Evolutionary conservation across 192 early-diverging fungal species (phyloP).

Genomic region (Backusella circina): DNA sequence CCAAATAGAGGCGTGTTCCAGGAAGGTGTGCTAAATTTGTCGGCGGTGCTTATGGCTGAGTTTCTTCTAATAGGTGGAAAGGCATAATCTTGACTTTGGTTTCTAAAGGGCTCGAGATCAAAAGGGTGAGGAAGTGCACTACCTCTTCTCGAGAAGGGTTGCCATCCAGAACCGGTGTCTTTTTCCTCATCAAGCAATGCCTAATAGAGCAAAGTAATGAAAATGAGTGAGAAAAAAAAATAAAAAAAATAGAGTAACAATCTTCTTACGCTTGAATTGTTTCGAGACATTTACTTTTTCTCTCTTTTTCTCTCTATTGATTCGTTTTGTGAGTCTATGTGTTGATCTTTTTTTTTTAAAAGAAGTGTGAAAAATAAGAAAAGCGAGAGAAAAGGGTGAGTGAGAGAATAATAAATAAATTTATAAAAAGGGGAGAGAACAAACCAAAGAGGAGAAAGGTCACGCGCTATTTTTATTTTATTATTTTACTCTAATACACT

Average conservation of each 20-base stretch:
- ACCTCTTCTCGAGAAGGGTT: constrained; percentile 6
- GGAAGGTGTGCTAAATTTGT: not conserved
- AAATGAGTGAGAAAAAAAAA: not conserved
- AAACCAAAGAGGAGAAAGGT: constrained; percentile 2
- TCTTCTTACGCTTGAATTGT: not conserved
- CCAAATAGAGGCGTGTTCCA: not conserved
- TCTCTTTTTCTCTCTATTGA: not conserved
- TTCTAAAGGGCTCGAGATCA: not conserved
- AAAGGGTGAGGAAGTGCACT: constrained; percentile 3
- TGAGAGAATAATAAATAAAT: not conserved
- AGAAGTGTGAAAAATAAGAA: not conserved
- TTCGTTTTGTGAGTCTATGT: not conserved
- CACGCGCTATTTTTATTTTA: not conserved
- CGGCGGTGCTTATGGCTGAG: constrained; percentile 9
- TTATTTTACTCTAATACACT: not conserved
- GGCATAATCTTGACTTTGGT: not conserved
- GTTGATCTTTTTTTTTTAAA: not conserved
- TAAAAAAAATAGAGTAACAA: not conserved
- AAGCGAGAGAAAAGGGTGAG: not conserved
- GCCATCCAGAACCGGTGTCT: not conserved
- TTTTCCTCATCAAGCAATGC: constrained; percentile 1
- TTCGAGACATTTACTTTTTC: constrained; percentile 9
- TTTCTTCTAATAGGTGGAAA: constrained; percentile 7
- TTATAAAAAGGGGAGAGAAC: constrained; percentile 3
- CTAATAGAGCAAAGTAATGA: not conserved